These are phyloP conservation scores for Catunica adiposa DNA, from an alignment of 2,329 filamentous ascomycete genomes.

Conservation along the genomic window DNA sequence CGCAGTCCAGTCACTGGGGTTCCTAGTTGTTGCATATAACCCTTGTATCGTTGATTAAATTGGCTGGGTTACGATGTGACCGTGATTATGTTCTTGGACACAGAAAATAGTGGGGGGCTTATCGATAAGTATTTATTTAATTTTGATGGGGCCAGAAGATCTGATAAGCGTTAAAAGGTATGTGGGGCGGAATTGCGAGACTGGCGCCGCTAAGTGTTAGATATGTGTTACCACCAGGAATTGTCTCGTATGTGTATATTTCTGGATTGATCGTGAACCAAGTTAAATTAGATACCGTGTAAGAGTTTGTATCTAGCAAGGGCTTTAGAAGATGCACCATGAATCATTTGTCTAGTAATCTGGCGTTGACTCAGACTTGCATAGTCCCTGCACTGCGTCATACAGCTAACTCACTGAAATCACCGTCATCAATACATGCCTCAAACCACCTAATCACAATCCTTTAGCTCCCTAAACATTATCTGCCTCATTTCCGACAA, in stretches of 20 bases:
- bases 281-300: no score
- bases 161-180: constrained; percentile 3
- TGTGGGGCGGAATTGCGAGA: not conserved
- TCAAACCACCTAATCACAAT: not conserved
- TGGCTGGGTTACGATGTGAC: not conserved
- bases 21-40: not conserved
- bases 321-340: no score
- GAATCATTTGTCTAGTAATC: not conserved
- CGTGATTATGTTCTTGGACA: not conserved
- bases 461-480: not conserved
- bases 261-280: no score
- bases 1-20: not conserved
- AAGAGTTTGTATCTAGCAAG: no score
- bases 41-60: not conserved
- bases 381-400: no score
- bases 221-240: no score
- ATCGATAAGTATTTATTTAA: constrained; percentile 8
- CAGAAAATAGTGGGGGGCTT: not conserved
- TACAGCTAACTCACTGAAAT: no score
- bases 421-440: not conserved
- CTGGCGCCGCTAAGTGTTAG: not conserved
- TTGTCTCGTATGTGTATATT: no score
- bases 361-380: not conserved
- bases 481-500: not conserved
- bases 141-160: not conserved